A percentile compares a stretch with the other conserved stretches of the same genome.
Conservation (phyloP, 2,329 filamentous ascomycete species). For the Nemania serpens region DNA sequence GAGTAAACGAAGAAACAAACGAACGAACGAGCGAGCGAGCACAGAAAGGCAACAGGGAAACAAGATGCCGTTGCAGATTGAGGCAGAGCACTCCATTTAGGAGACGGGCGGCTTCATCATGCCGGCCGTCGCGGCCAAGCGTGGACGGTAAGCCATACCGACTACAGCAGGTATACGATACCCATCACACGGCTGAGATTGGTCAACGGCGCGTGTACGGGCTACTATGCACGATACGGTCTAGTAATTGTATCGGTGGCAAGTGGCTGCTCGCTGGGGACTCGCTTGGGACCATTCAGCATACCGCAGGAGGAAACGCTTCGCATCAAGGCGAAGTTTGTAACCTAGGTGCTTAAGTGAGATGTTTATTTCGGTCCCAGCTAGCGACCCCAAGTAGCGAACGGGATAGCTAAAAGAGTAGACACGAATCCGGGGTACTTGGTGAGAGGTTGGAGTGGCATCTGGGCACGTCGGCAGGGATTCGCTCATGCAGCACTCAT, state of each 20-base stretch:
- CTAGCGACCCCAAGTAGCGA: not conserved
- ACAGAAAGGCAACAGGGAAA: slow-evolving; percentile 29
- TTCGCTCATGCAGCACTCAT: slow-evolving; percentile 16
- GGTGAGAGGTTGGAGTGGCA: slow-evolving; percentile 20
- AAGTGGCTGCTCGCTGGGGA: slow-evolving; percentile 12
- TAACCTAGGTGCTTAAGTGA: slow-evolving; percentile 31
- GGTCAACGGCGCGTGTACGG: slow-evolving; percentile 19
- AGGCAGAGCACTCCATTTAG: slow-evolving; percentile 32
- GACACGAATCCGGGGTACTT: slow-evolving; percentile 4
- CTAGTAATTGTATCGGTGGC: not conserved
- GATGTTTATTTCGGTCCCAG: slow-evolving; percentile 27
- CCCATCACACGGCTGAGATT: slow-evolving; percentile 24
- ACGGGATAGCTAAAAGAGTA: not conserved
- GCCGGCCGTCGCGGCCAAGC: slow-evolving; percentile 21
- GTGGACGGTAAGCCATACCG: slow-evolving; percentile 22
- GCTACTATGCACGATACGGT: slow-evolving; percentile 10
- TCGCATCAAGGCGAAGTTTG: slow-evolving; percentile 21
- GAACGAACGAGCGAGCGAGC: slow-evolving; percentile 27
- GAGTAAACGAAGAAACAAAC: not conserved
- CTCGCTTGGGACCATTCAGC: slow-evolving; percentile 12
- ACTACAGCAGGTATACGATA: slow-evolving; percentile 23
- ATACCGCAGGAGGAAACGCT: slow-evolving; percentile 3
- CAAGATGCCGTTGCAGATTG: slow-evolving; percentile 35
- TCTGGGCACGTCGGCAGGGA: not conserved
- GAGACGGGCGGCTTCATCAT: slow-evolving; percentile 24